Base-by-base conservation (phyloP, 1,284 basidiomycete species). In the Fistulina hepatica region DNA sequence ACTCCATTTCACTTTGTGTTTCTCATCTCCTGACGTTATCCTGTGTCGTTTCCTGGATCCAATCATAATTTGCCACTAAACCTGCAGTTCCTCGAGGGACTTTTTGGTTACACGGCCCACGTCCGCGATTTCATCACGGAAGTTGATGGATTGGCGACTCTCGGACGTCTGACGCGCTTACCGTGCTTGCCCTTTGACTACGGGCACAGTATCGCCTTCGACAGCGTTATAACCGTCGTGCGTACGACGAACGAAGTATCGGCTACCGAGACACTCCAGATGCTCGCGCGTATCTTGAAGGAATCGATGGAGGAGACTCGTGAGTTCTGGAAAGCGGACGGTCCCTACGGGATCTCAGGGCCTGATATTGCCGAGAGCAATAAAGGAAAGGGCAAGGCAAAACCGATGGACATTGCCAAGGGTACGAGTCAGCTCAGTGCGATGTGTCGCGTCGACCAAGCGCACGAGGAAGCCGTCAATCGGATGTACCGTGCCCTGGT, bases 21-120 rank as follows among this genome's bases (percentile, higher is more conserved):
- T 33, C 16, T 23, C 28, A 33, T 34, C n/a, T 44, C 10, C 21
- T 39, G 42, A 38, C 40, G 35, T 43, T 34, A 39, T 24, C 41
- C 28, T 39, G 21, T 23, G 4, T 41, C n/a, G n/a, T n/a, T n/a
- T n/a, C n/a, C n/a, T n/a, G n/a, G n/a, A n/a, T n/a, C n/a, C n/a
- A n/a, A n/a, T n/a, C n/a, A n/a, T n/a, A n/a, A n/a, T n/a, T n/a
- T n/a, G n/a, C 12, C 49, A n/a, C n/a, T n/a, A n/a, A n/a, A n/a
- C n/a, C n/a, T n/a, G n/a, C n/a, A 92, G 84, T 90, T 94, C 53
- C 67, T 97, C 39, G 90, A 94, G 54, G 92, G 93, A 7, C 71
- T 98, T 33, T 92, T 98, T 62, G 91, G 94, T 51, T 92, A 88
- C 53, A 78, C 69, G 23, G 79, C 77, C 22, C 89, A 97, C 55